A percentile compares a stretch with the other conserved stretches of the same genome.
Evolutionary conservation across 495 filamentous ascomycete species (phyloP).

Genomic region (Collariella sp.): DNA sequence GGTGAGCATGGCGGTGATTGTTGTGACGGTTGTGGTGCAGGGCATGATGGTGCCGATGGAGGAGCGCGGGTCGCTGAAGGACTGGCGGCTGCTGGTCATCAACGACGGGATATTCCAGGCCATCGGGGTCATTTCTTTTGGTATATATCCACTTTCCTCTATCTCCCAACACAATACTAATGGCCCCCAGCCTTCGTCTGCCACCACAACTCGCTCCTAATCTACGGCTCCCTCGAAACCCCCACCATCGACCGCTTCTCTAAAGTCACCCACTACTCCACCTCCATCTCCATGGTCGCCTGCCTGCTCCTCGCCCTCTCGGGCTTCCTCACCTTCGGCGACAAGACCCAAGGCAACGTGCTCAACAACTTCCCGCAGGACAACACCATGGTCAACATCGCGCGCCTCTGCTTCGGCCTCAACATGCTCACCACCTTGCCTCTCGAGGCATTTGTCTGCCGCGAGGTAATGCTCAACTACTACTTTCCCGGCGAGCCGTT

Average conservation of each 20-base stretch:
- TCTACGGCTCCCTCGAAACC: slow-evolving; percentile 90
- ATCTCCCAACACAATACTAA: slow-evolving; percentile 19
- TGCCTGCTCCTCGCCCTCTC: slow-evolving; percentile 82
- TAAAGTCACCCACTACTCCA: slow-evolving; percentile 85
- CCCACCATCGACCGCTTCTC: slow-evolving; percentile 93
- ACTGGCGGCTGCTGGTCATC: slow-evolving; percentile 53
- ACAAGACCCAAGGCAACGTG: slow-evolving; percentile 85
- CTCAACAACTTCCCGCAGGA: slow-evolving; percentile 92
- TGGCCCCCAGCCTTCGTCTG: slow-evolving; percentile 67
- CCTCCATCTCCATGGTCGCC: slow-evolving; percentile 75
- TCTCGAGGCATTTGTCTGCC: slow-evolving; percentile 92
- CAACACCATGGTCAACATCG: slow-evolving; percentile 88
- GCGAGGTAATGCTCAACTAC: slow-evolving; percentile 92
- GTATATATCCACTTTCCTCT: slow-evolving; percentile 39
- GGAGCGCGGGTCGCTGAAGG: slow-evolving; percentile 58
- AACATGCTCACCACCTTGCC: slow-evolving; percentile 98
- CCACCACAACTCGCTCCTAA: slow-evolving; percentile 91
- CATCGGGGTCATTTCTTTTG: slow-evolving; percentile 95
- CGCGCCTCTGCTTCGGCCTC: slow-evolving; percentile 85
- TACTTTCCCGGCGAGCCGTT: slow-evolving; percentile 74
- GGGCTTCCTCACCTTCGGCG: slow-evolving; percentile 88
- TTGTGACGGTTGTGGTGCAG: slow-evolving; percentile 83
- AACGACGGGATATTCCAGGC: slow-evolving; percentile 88
- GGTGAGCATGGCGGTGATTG: slow-evolving; percentile 82
- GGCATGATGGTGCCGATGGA: slow-evolving; percentile 62